These are phyloP conservation scores for Paraleonurus japonicus DNA, from an alignment of 257 asterid species.

Conservation along the genomic window DNA sequence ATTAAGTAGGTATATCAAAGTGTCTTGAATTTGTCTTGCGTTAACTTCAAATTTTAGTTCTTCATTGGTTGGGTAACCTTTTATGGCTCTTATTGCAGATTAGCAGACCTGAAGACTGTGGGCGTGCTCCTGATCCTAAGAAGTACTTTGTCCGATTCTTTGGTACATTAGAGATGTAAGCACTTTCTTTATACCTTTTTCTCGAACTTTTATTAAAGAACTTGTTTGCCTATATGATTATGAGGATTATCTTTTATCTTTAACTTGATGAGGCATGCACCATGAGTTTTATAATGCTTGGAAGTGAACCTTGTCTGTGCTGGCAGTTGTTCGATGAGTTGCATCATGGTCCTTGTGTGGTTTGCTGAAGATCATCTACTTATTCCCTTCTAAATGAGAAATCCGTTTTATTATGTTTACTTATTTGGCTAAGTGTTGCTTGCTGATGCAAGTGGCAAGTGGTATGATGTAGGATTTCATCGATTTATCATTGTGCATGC, in stretches of 20 bases:
- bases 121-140: constrained; percentile 70
- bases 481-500: background rate
- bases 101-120: constrained; percentile 82
- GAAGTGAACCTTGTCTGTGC: constrained; percentile 8
- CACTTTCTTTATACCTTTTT: constrained; percentile 13
- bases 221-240: constrained; percentile 13
- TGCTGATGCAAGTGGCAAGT: background rate
- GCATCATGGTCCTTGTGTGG: constrained; percentile 1
- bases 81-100: constrained; percentile 52
- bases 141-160: constrained; percentile 87
- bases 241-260: background rate
- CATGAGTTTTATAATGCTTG: constrained; percentile 12
- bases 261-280: constrained; percentile 1
- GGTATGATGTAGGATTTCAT: background rate
- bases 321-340: constrained; percentile 4
- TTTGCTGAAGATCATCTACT: background rate
- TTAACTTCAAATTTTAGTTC: constrained; percentile 12
- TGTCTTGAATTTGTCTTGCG: constrained; percentile 13
- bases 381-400: background rate
- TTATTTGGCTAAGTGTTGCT: background rate
- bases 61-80: constrained; percentile 26
- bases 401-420: background rate
- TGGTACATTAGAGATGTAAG: constrained; percentile 95
- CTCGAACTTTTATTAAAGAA: constrained; percentile 5
- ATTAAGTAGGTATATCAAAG: background rate